Conservation (phyloP, 352 stramenopile species). For the Phytophthora chlamydospora region DNA sequence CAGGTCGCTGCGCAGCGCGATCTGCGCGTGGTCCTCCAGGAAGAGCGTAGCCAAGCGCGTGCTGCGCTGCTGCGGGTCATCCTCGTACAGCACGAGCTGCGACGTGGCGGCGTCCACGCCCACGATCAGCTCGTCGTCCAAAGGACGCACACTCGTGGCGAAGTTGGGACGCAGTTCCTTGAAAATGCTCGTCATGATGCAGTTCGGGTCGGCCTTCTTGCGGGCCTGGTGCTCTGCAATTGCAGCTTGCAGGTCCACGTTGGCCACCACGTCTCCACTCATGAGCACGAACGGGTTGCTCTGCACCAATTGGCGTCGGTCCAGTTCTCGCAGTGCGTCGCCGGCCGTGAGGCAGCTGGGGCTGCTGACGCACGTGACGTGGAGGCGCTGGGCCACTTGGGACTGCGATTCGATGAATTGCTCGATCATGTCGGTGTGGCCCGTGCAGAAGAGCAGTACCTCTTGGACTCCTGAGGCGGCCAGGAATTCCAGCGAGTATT, state of each 20-base stretch:
- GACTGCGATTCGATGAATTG: slow-evolving; percentile 73
- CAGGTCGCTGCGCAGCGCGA: slow-evolving; percentile 93
- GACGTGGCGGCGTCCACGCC: slow-evolving; percentile 75
- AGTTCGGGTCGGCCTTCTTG: slow-evolving; percentile 91
- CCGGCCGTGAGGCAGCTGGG: slow-evolving; percentile 90
- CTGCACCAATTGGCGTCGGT: slow-evolving; percentile 93
- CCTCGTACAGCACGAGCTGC: slow-evolving; percentile 88
- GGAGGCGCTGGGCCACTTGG: slow-evolving; percentile 59
- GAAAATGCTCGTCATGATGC: slow-evolving; percentile 97
- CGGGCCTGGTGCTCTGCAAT: slow-evolving; percentile 79
- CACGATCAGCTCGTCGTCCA: slow-evolving; percentile 84
- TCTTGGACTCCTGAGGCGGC: slow-evolving; percentile 94
- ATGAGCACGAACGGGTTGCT: slow-evolving; percentile 98
- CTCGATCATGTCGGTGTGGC: slow-evolving; percentile 89
- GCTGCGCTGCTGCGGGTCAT: slow-evolving; percentile 57
- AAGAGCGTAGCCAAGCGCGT: slow-evolving; percentile 74
- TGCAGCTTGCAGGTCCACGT: slow-evolving; percentile 91
- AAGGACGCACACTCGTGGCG: slow-evolving; percentile 62
- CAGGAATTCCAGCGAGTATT: slow-evolving; percentile 98
- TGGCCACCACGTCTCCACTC: slow-evolving; percentile 96
- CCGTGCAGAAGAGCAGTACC: slow-evolving; percentile 95
- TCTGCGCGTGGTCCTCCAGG: slow-evolving; percentile 82
- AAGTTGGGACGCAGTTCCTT: slow-evolving; percentile 84
- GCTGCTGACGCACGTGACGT: slow-evolving; percentile 75
- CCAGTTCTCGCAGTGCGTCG: slow-evolving; percentile 96